Percentiles rank a stretch among this genome's conserved stretches.
Evolutionary conservation across 345 rosid genomes (phyloP).

Genomic region (Gossypium sturtianum): DNA sequence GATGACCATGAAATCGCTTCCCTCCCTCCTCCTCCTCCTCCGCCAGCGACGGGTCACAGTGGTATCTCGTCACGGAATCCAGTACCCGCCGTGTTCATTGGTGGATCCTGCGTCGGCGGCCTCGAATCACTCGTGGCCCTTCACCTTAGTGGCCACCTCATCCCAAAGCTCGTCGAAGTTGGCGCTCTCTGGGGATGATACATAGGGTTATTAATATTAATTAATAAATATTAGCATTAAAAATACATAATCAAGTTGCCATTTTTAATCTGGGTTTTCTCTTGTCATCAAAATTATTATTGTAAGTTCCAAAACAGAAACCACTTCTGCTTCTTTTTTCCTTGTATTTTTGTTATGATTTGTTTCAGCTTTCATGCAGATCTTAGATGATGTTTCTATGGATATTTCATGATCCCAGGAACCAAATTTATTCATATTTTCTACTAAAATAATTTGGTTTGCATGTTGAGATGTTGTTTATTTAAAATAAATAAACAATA

Average conservation of each 20-base stretch:
- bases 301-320: neutral
- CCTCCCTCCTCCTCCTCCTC: constrained; percentile 48
- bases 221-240: neutral
- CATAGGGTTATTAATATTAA: neutral
- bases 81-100: constrained; percentile 66
- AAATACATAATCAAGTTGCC: neutral
- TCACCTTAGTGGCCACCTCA: constrained; percentile 79
- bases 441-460: neutral
- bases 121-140: constrained; percentile 85
- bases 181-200: constrained; percentile 72
- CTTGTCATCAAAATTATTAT: neutral
- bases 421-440: neutral
- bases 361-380: neutral
- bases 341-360: neutral
- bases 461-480: neutral
- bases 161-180: constrained; percentile 79
- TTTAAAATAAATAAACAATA: neutral
- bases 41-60: constrained; percentile 18
- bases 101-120: constrained; percentile 75
- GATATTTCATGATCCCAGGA: neutral
- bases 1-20: constrained; percentile 83
- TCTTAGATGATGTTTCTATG: neutral
- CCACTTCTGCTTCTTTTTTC: neutral
- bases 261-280: neutral
- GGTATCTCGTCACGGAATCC: constrained; percentile 20